These are phyloP conservation scores for Cicer judaicum DNA, from an alignment of 306 rosid genomes.

Conservation along the genomic window DNA sequence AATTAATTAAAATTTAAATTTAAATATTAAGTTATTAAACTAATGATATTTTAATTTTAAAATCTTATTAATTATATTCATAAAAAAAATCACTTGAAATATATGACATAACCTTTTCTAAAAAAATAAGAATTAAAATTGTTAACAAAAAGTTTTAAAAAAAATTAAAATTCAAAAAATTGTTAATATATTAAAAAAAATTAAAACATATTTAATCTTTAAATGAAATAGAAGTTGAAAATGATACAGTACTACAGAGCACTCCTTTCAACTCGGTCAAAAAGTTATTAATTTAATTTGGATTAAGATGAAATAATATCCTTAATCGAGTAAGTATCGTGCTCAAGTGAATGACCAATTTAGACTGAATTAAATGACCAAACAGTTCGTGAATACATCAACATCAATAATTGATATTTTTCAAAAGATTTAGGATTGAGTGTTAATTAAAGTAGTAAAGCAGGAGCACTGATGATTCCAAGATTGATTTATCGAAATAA, in stretches of 20 bases:
- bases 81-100: no score
- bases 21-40: no score
- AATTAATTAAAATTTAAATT: no score
- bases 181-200: no score
- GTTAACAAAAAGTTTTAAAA: no score
- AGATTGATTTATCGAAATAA: no score
- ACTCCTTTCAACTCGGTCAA: neutral
- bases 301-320: neutral
- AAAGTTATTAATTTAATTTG: conserved; percentile 2
- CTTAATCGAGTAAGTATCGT: conserved; percentile 4
- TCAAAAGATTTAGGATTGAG: neutral
- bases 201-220: no score
- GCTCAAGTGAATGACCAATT: conserved; percentile 3
- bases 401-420: conserved; percentile 21
- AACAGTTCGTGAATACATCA: neutral
- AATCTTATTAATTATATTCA: no score
- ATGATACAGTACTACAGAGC: neutral
- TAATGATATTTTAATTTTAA: no score
- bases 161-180: no score
- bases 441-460: conserved; percentile 40
- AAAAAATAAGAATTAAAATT: no score
- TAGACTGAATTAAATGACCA: neutral
- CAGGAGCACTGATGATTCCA: conserved; percentile 26
- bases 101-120: no score
- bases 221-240: neutral